Evolutionary conservation across 1,284 basidiomycete species (phyloP).

Genomic region (Fistulinella cinereoalba): DNA sequence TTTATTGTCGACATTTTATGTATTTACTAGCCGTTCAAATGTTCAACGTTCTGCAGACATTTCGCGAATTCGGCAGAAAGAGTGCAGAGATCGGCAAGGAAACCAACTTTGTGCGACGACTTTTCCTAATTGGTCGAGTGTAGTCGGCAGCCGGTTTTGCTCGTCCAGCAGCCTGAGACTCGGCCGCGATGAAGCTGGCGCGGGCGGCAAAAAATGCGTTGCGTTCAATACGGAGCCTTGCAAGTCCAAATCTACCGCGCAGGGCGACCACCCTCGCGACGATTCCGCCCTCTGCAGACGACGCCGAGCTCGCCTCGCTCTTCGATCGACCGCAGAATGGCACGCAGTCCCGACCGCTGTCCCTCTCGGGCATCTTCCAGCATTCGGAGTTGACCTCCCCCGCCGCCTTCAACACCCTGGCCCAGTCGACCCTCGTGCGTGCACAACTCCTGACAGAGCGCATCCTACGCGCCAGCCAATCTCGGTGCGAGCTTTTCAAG

Average conservation of each 20-base stretch:
- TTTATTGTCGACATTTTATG: slow-evolving; percentile 19
- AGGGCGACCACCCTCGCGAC: slow-evolving; percentile 29
- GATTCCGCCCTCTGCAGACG: slow-evolving; percentile 60
- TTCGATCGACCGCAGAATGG: slow-evolving; percentile 61
- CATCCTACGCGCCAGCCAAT: slow-evolving; percentile 63
- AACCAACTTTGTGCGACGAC: too few relatives aligned
- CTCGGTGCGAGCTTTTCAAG: slow-evolving; percentile 68
- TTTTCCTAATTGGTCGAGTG: slow-evolving; percentile 19
- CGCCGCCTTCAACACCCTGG: slow-evolving; percentile 57
- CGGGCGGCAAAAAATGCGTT: slow-evolving; percentile 45
- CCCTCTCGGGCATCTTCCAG: slow-evolving; percentile 70
- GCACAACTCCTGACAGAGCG: slow-evolving; percentile 74
- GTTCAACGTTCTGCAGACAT: too few relatives aligned
- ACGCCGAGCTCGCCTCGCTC: slow-evolving; percentile 60
- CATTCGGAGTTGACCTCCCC: slow-evolving; percentile 64
- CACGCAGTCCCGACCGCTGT: slow-evolving; percentile 39
- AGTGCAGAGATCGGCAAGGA: too few relatives aligned
- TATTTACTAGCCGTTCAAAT: too few relatives aligned
- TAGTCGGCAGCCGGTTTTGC: too few relatives aligned
- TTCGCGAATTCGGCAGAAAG: too few relatives aligned
- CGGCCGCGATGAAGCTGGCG: slow-evolving; percentile 47
- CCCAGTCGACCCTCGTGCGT: slow-evolving; percentile 68
- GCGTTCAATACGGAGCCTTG: slow-evolving; percentile 41
- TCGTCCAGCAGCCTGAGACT: too few relatives aligned
- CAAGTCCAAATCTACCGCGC: slow-evolving; percentile 42